Evolutionary conservation across 257 asterid genomes (phyloP).

Genomic region (Knoxia roxburghii): DNA sequence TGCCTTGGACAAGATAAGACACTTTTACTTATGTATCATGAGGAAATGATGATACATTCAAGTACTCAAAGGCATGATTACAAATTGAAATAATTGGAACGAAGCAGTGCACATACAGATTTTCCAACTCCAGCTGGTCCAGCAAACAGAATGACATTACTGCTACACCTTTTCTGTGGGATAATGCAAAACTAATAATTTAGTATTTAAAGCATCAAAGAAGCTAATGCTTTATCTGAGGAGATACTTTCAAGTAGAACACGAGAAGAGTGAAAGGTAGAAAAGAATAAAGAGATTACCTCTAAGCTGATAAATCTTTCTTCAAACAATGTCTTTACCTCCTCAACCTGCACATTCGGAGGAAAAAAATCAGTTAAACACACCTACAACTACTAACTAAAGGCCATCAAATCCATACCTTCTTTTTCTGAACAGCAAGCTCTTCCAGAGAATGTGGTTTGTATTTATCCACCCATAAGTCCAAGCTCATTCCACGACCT

Average conservation of each 20-base stretch:
- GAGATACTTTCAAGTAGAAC: neutral
- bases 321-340: constrained; percentile 78
- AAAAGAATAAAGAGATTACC: constrained; percentile 31
- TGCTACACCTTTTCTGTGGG: constrained; percentile 42
- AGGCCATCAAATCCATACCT: constrained; percentile 34
- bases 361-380: constrained; percentile 14
- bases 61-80: neutral
- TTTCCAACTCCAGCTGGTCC: constrained; percentile 98
- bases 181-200: constrained; percentile 14
- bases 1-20: constrained; percentile 49
- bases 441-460: constrained; percentile 68
- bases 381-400: constrained; percentile 8
- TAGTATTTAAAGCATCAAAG: neutral
- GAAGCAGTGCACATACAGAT: constrained; percentile 57
- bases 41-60: constrained; percentile 1
- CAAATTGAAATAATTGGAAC: constrained; percentile 4
- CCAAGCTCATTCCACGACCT: constrained; percentile 48
- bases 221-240: neutral
- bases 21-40: constrained; percentile 12
- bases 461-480: constrained; percentile 69
- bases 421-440: constrained; percentile 90
- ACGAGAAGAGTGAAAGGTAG: neutral
- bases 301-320: constrained; percentile 44
- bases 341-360: constrained; percentile 68
- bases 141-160: constrained; percentile 63